A percentile compares a stretch with the other conserved stretches of the same genome.
phyloP scores from a whole-genome alignment of 805 yeast genomes.

The Candida patagonica region DNA sequence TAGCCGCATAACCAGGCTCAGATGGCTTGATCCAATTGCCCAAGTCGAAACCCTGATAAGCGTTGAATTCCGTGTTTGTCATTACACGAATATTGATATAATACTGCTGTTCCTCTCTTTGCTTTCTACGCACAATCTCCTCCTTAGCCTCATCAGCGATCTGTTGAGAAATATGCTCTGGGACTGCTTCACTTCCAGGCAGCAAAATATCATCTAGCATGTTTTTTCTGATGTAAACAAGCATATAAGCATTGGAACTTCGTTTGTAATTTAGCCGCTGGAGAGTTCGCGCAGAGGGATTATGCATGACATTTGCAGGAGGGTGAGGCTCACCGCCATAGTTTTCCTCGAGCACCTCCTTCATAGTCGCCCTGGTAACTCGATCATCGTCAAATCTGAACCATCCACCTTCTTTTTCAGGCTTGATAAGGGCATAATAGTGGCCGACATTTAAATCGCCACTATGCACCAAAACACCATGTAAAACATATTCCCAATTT shows the following conservation, averaged over 20 bases:
- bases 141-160: conserved; percentile 56
- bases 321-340: conserved; percentile 63
- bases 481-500: conserved; percentile 72
- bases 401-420: conserved; percentile 65
- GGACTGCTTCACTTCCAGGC: conserved; percentile 50
- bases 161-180: conserved; percentile 57
- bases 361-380: conserved; percentile 77
- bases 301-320: not conserved
- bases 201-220: conserved; percentile 50
- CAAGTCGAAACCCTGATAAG: conserved; percentile 66
- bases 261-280: conserved; percentile 44
- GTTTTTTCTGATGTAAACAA: conserved; percentile 74
- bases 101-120: conserved; percentile 62
- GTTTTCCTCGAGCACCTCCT: conserved; percentile 85
- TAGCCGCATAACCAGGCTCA: conserved; percentile 38
- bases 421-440: conserved; percentile 89
- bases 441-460: conserved; percentile 97
- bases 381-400: conserved; percentile 90
- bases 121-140: conserved; percentile 43
- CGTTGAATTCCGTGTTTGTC: conserved; percentile 43
- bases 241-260: conserved; percentile 94
- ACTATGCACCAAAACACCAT: conserved; percentile 91
- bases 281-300: conserved; percentile 27
- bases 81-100: conserved; percentile 51
- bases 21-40: conserved; percentile 50